Base-by-base conservation (phyloP, 1,139 yeast species). In the Ogataea hybrid region DNA sequence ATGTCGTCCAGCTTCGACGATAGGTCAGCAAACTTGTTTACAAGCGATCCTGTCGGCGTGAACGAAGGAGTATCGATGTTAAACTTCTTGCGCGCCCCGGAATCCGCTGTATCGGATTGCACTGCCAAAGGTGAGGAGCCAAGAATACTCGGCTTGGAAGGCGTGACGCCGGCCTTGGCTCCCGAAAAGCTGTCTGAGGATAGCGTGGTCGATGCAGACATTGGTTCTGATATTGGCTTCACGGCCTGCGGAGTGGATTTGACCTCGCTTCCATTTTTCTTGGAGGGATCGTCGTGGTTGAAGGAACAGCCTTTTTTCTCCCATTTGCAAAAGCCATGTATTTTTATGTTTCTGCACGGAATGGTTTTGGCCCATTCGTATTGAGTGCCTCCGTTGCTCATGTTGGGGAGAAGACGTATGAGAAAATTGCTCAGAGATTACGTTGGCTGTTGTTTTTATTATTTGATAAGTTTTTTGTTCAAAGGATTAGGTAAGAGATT, bases 291-390 rank as follows among this genome's bases (percentile, higher is more conserved):
- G 36, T 76, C 79, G 57, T 88, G 96, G 42, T 79, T 80, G 61
- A 87, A 88, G 3, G 84, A 85, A 61, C 96, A 88, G 15, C 96
- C 96, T 58, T 87, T 88, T 54, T 85, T 85, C 53, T 86, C 92
- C 65, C 77, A 88, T 63, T 87, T 87, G 69, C 97, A 89, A 57
- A 77, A 87, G 8, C 96, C 97, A 65, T 87, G 89, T 36, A 87
- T 86, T 40, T 83, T 77, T 44, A 88, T 81, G 59, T 88, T 88
- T 61, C 92, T 76, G 65, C 97, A 88, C 46, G 85, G 89, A 29
- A 88, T 83, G 52, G 83, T 87, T 62, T 77, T 81, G 6, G 94
- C 90, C 70, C 79, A 73, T 20, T 73, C 78, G 41, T 52, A 59
- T 31, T 57, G 58, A 10, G 54, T 37, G 56, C 60, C 14, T 47